Evolutionary conservation across 2,329 filamentous ascomycete species (phyloP), one percentile per base, ranked within the genome.

Genomic region (Colletotrichum neosansevieriae): DNA sequence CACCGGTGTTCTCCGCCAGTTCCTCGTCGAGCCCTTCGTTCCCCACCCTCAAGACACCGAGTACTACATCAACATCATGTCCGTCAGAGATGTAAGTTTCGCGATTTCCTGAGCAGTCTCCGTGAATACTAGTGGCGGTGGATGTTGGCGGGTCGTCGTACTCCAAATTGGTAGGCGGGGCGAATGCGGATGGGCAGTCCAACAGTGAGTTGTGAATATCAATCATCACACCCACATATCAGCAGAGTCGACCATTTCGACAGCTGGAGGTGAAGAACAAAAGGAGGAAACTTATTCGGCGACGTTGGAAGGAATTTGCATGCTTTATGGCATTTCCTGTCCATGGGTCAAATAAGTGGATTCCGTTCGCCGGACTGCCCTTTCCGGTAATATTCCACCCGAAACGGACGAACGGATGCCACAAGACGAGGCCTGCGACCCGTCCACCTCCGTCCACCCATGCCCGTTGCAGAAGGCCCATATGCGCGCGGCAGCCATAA

Each of bases 41-140:
- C 96, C 95, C 77, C 96, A 99, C 84, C 92, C 94, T 73, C 89
- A 94, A 76, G 92, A 94, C 81, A 98, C 95, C 73, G 96, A 99
- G 85, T 98, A 98, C 87, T 99, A 99, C 86, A 97, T 99, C 87
- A 98, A 98, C 91, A 99, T 99, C 87, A 96, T 98, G 89, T 98
- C 96, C 72, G 94, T 97, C 78, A 93, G 96, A 87, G 96, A 98
- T 91, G 96, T 98, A 91, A 90, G 94, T 90, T 51, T 66, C 45
- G 51, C 63, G 71, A 73, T 75, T 73, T 70, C 44, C 38, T 58
- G 62, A 62, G 72, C 70, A 70, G 29, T 45, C 47, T 61, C 45
- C 10, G 56, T 62, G 34, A 51, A 63, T 32, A 42, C 38, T 45
- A 38, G 51, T 47, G n/a, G 24, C 32, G 13, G 15, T 54, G 57